Evolutionary conservation across 2,329 filamentous ascomycete genomes (phyloP), one percentile per base, ranked within the genome.

Genomic region (Xylaria hypoxylon): DNA sequence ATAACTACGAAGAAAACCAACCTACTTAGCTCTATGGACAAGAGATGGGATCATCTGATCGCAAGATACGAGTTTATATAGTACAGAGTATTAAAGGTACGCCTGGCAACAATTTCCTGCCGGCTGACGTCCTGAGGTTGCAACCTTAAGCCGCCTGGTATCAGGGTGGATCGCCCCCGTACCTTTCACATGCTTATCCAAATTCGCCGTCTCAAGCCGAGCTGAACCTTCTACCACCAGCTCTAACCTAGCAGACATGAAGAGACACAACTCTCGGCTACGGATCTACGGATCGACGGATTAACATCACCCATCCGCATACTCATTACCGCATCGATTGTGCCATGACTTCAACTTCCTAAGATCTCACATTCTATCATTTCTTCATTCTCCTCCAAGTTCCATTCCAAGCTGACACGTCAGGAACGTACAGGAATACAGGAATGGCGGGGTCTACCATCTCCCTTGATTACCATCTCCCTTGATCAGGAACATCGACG

Each of bases 171-270:
- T 67, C 64, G 59, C 64, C 5, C 64, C 5, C 28, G 42, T 28
- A 28, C 22, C 53, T 64, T 67, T 67, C 64, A 67, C 64, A 67
- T 67, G 64, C 59, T 59, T 67, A 44, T 42, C 55, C 55, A 50
- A 48, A 45, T 22, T 42, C 19, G 10, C 47, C 58, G 50, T 51
- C 48, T 60, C 22, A 56, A 51, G 64, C 64, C 60, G 64, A 67
- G 55, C 59, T 56, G 31, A 19, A 11, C n/a, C 17, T 40, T 17
- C 13, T 33, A 17, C 28, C 50, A 44, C 52, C 57, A 61, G 26
- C 33, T 15, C 26, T 19, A 22, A 11, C 13, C 26, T 19, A 22
- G 17, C 13, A 53, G 22, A 26, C 28, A 45, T n/a, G 26, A 19
- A 35, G 24, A 11, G 13, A 2, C 15, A 31, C 40, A 35, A 44